These are phyloP conservation scores for Aspergillus felis DNA, from an alignment of 2,329 filamentous ascomycete genomes.

Conservation along the genomic window DNA sequence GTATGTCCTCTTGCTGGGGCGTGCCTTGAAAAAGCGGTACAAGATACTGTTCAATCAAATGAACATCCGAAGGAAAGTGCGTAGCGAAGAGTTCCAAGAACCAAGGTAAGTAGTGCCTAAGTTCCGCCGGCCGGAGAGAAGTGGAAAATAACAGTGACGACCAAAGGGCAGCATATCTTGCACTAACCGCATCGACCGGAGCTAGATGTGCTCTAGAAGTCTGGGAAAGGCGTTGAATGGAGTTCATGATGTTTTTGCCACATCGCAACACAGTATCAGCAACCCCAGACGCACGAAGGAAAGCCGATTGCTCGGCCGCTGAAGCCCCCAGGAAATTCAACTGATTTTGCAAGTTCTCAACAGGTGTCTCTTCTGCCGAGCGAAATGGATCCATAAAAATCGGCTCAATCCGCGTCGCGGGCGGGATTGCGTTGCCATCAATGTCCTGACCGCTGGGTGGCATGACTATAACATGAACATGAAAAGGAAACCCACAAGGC, in stretches of 20 bases:
- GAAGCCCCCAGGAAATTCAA: slow-evolving; percentile 53
- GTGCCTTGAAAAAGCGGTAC: slow-evolving; percentile 55
- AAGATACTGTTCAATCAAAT: slow-evolving; percentile 66
- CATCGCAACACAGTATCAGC: slow-evolving; percentile 70
- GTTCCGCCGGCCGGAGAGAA: slow-evolving; percentile 44
- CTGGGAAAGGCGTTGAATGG: slow-evolving; percentile 53
- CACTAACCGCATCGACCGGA: slow-evolving; percentile 54
- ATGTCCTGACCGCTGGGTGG: slow-evolving; percentile 59
- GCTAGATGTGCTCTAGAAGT: slow-evolving; percentile 24
- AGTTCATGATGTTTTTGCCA: slow-evolving; percentile 75
- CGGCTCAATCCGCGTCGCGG: slow-evolving; percentile 35
- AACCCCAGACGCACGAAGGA: slow-evolving; percentile 62
- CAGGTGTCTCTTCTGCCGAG: slow-evolving; percentile 62
- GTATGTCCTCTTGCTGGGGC: slow-evolving; percentile 52
- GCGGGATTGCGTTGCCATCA: slow-evolving; percentile 44
- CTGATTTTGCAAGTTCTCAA: slow-evolving; percentile 55
- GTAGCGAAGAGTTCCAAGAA: slow-evolving; percentile 62
- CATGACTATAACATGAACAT: slow-evolving; percentile 76
- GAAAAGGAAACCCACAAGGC: slow-evolving; percentile 77
- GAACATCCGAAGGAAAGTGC: slow-evolving; percentile 67
- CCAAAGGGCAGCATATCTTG: slow-evolving; percentile 73
- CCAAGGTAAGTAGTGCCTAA: slow-evolving; percentile 60
- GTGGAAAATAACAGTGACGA: slow-evolving; percentile 55
- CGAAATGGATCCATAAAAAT: slow-evolving; percentile 87
- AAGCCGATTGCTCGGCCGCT: slow-evolving; percentile 40